Evolutionary conservation across 179 eudicot species (phyloP).

Genomic region (Heliamphora pulchella): DNA sequence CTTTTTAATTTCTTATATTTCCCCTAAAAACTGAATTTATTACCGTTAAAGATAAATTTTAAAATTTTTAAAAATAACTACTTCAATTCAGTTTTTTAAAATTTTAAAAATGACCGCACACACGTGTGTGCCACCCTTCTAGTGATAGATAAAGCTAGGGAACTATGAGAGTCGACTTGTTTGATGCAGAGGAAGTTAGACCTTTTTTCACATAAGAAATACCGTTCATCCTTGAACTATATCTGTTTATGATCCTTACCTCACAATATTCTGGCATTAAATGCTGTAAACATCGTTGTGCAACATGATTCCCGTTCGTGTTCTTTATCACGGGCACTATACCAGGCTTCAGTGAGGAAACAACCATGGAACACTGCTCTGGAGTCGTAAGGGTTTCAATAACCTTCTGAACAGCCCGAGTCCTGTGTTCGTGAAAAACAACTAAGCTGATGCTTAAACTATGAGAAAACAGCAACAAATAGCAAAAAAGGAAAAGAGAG

Average conservation of each 20-base stretch:
- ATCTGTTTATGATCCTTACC: slow-evolving; percentile 22
- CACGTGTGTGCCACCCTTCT: no score
- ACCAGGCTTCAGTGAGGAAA: slow-evolving; percentile 35
- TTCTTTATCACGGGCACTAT: slow-evolving; percentile 34
- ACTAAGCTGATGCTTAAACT: neutral
- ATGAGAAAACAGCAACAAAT: neutral
- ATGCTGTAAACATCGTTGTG: slow-evolving; percentile 37
- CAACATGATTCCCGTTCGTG: slow-evolving; percentile 44
- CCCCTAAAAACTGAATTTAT: no score
- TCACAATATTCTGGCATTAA: slow-evolving; percentile 32
- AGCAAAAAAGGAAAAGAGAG: neutral
- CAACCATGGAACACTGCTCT: slow-evolving; percentile 33
- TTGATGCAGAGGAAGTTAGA: neutral
- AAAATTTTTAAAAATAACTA: no score
- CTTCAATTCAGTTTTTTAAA: no score
- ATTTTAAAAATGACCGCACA: no score
- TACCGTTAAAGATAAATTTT: no score
- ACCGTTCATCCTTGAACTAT: neutral
- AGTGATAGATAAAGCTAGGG: neutral
- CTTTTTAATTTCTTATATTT: no score
- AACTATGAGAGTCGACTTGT: neutral
- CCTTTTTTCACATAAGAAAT: neutral
- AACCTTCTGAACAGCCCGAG: slow-evolving; percentile 43
- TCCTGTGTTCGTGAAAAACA: slow-evolving; percentile 22
- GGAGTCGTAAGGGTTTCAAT: slow-evolving; percentile 35